Evolutionary conservation across 2,329 filamentous ascomycete genomes (phyloP), one percentile per base, ranked within the genome.

Genomic region (Penicillium aurantiogriseum): DNA sequence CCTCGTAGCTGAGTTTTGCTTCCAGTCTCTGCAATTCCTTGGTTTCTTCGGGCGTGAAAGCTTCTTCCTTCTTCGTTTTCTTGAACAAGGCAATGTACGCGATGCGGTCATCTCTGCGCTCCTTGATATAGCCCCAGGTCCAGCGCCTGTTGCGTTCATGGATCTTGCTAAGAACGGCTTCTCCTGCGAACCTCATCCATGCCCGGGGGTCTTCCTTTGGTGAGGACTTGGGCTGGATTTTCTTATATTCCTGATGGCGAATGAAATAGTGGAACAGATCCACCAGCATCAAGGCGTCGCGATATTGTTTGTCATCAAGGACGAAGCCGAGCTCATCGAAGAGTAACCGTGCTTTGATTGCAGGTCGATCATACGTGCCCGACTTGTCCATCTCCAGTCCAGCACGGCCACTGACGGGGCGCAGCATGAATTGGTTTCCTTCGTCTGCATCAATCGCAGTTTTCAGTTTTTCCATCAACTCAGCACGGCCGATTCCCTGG

Each of bases 261-360:
- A 97, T 90, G 74, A 97, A 99, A 76, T 96, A 97, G 74, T 99
- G 94, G 79, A 99, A 99, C 3, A 97, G 81, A 71, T 99, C 94
- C 2, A 97, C 90, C 80, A 99, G 90, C 94, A 99, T 99, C 57
- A 99, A 79, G 5, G 89, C 91, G 76, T 99, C 94, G 31, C 95
- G 89, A 71, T 99, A 99, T 73, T 99, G 94, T 64, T 97, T 86
- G 64, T 99, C 93, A 66, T 99, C 95, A 33, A 99, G 83, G n/a
- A 97, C 90, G 62, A 99, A 88, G 50, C 95, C 94, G 57, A 99
- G 92, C 71, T 99, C 95, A 70, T 99, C 93, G 67, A 99, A 99
- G 2, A 97, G 79, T 19, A 99, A 78, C 39, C 89, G 90, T 29
- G 92, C 91, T 75, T 97, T 97, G 79, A 94, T 88, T 69, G 93